Evolutionary conservation across 1,139 yeast genomes (phyloP), one percentile per base, ranked within the genome.

Genomic region (Geotrichum australiense): DNA sequence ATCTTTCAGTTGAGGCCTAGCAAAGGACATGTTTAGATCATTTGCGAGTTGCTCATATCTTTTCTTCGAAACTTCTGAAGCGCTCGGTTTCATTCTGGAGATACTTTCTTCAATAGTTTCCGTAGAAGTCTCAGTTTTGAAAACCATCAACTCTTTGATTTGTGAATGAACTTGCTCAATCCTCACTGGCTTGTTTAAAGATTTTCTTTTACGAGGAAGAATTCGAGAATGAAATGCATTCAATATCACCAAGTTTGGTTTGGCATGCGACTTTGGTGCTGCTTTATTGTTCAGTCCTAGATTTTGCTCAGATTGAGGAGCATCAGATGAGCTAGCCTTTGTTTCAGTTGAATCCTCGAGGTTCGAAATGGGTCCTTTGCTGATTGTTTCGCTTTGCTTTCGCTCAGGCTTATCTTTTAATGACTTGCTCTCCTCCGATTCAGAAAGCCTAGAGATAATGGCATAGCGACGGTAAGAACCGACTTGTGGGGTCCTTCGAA

Each of bases 131-230:
- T 53, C 57, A 14, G 57, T 49, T 40, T 58, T 54, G 49, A 64
- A 65, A 5, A 56, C 59, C 53, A 66, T 50, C 23, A 65, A 49
- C 40, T 56, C 55, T 46, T 61, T 56, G 21, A 62, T 46, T 41
- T 53, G 56, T 15, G 50, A 54, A 24, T 55, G 55, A 18, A 54
- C 44, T 18, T 50, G 52, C 16, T 51, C 55, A 20, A 31, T 20
- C n/a, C n/a, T n/a, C n/a, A n/a, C n/a, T 5, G 50, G 45, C 32
- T 44, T 42, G 12, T 49, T 43, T 36, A 35, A 23, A 14, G 26
- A 14, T 15, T 36, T 36, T 34, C 41, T 43, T 19, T 25, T 40
- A 16, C 44, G 43, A 8, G 61, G 61, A 15, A 56, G 45, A 21
- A 57, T 47, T 22, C 53, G 43, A 4, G 61, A 53, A 7, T 49